Conservation (phyloP, 768 basidiomycete species). For the Galerina sulciceps region DNA sequence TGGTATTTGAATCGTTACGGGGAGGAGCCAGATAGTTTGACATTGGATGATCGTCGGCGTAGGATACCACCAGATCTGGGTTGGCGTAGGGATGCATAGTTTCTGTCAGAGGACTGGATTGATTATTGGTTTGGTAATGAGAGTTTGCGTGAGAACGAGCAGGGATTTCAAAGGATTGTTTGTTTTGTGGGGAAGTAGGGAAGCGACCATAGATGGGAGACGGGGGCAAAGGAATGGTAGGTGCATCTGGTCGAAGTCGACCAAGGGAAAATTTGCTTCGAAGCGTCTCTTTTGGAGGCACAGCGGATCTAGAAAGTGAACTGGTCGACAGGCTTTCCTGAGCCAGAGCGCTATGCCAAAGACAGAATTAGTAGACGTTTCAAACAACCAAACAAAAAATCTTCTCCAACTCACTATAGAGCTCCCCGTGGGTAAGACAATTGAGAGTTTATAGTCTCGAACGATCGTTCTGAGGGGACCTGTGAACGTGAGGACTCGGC, state of each 20-base stretch:
- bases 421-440: slow-evolving; percentile 55
- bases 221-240: slow-evolving; percentile 34
- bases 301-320: slow-evolving; percentile 44
- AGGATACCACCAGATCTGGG: slow-evolving; percentile 61
- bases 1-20: slow-evolving; percentile 56
- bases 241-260: slow-evolving; percentile 38
- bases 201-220: slow-evolving; percentile 32
- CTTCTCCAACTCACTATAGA: slow-evolving; percentile 56
- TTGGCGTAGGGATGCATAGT: slow-evolving; percentile 80
- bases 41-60: slow-evolving; percentile 36
- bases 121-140: slow-evolving; percentile 15
- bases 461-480: slow-evolving; percentile 55
- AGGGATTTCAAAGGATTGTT: slow-evolving; percentile 10
- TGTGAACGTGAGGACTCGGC: slow-evolving; percentile 63
- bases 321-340: slow-evolving; percentile 65
- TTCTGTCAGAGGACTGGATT: slow-evolving; percentile 31
- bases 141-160: slow-evolving; percentile 20
- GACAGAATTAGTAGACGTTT: slow-evolving; percentile 4
- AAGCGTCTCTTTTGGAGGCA: slow-evolving; percentile 34
- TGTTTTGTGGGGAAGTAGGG: slow-evolving; percentile 15
- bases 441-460: slow-evolving; percentile 59
- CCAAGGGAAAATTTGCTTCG: slow-evolving; percentile 50
- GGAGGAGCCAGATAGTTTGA: slow-evolving; percentile 30
- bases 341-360: slow-evolving; percentile 51
- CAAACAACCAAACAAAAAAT: slow-evolving; percentile 6